Evolutionary conservation across 345 rosid species (phyloP).

Genomic region (Populus ilicifolia): DNA sequence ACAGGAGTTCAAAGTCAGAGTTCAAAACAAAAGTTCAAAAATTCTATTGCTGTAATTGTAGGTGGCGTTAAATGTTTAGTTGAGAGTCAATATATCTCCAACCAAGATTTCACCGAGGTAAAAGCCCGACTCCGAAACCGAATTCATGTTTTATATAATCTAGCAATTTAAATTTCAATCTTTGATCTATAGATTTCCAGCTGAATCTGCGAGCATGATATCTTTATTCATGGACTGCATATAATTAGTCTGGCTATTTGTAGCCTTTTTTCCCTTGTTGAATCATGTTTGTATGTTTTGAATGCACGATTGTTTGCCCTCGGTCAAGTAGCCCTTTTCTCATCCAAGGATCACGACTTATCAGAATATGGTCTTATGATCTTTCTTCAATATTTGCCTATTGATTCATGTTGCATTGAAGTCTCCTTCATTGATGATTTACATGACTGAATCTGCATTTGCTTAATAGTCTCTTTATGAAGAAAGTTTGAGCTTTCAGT

Average conservation of each 20-base stretch:
- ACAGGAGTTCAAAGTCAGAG: slow-evolving; percentile 37
- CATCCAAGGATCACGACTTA: too few species aligned
- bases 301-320: too few species aligned
- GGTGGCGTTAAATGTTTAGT: slow-evolving; percentile 59
- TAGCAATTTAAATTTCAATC: background rate
- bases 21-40: slow-evolving; percentile 21
- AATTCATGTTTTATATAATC: background rate
- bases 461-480: background rate
- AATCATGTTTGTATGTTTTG: too few species aligned
- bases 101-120: slow-evolving; percentile 81
- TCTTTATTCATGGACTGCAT: too few species aligned
- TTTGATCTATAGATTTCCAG: background rate
- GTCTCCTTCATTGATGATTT: background rate
- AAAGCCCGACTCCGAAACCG: background rate
- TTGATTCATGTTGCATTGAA: background rate
- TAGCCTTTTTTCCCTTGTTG: too few species aligned
- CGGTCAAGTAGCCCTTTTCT: too few species aligned
- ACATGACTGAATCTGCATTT: background rate
- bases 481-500: background rate
- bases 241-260: too few species aligned
- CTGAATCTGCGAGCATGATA: too few species aligned
- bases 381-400: too few species aligned
- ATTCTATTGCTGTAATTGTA: slow-evolving; percentile 43
- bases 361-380: too few species aligned
- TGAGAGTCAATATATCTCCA: slow-evolving; percentile 74